Base-by-base conservation (phyloP, 2,329 filamentous ascomycete species). In the Fusarium palustre region DNA sequence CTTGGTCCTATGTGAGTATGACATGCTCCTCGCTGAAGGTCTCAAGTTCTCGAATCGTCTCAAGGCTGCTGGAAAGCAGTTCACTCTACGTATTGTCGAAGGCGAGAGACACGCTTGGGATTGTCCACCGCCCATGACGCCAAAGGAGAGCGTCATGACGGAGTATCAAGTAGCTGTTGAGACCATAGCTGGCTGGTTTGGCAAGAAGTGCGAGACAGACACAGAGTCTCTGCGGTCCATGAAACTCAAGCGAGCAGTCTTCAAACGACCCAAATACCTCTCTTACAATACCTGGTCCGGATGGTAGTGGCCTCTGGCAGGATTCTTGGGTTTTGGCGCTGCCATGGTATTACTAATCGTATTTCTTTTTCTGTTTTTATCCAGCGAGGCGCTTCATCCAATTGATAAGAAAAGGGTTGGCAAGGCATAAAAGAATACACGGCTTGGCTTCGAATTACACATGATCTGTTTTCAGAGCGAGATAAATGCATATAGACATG, bases 1-100 rank as follows among this genome's bases (percentile, higher is more conserved):
- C 20, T 78, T 90, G 42, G 87, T 86, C 70, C 84, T 89, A 4
- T 91, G 88, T 77, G 88, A 91, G 78, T 87, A 84, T 76, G 87
- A 90, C 74, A 90, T 90, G 87, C 77, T 90, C n/a, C 81, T 88
- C 12, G 80, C 79, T 3, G 88, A 90, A 73, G 88, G 87, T 13
- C 80, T 90, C 63, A 81, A 83, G 7, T 90, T 94, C 66, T 84
- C 87, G 13, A 82, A 88, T 53, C 82, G 90, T 22, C 76, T 93
- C 11, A 76, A 81, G 48, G 48, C 63, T 7, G 64, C 72, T 12
- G 72, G 77, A 10, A 79, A 79, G 64, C 64, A 71, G 15, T 74
- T 81, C 55, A 80, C 76, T 6, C 64, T 82, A 30, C 81, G 83
- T n/a, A 68, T 85, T 11, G 83, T 85, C 5, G 71, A 80, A 36